phyloP scores from a whole-genome alignment of 306 rosid species.

The Quercus variabilis region DNA sequence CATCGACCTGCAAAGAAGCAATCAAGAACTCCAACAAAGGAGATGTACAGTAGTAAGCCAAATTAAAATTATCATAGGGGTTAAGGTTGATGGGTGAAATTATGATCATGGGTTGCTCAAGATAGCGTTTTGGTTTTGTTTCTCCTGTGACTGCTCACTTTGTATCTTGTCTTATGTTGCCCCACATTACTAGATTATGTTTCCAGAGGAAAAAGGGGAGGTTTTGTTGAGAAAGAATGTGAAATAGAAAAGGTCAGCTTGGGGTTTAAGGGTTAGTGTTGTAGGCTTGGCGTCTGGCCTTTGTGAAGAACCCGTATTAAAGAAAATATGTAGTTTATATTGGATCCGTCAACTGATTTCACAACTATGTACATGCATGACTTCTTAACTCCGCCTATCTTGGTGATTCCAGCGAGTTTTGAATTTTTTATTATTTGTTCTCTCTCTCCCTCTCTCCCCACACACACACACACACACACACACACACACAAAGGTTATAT shows the following conservation, averaged over 20 bases:
- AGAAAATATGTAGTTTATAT: neutral
- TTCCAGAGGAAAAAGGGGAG: neutral
- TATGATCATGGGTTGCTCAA: neutral
- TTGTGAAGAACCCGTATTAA: neutral
- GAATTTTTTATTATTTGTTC: no score
- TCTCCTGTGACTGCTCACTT: neutral
- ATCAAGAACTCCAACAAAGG: slow-evolving; percentile 33
- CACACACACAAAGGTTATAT: no score
- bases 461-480: no score
- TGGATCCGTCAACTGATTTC: neutral
- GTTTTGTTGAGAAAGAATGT: slow-evolving; percentile 1
- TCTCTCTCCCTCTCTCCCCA: no score
- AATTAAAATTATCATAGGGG: slow-evolving; percentile 1
- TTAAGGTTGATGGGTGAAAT: slow-evolving; percentile 21
- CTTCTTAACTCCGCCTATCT: neutral
- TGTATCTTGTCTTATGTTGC: neutral
- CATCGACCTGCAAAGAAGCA: slow-evolving; percentile 59
- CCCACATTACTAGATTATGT: neutral
- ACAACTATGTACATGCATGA: neutral
- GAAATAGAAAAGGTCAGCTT: neutral
- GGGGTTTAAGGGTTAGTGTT: neutral
- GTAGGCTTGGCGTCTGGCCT: neutral
- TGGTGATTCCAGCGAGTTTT: neutral
- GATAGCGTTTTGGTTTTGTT: neutral
- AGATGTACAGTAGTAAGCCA: slow-evolving; percentile 14